Evolutionary conservation across 495 filamentous ascomycete species (phyloP).

Genomic region (Wilcoxina mikolae): DNA sequence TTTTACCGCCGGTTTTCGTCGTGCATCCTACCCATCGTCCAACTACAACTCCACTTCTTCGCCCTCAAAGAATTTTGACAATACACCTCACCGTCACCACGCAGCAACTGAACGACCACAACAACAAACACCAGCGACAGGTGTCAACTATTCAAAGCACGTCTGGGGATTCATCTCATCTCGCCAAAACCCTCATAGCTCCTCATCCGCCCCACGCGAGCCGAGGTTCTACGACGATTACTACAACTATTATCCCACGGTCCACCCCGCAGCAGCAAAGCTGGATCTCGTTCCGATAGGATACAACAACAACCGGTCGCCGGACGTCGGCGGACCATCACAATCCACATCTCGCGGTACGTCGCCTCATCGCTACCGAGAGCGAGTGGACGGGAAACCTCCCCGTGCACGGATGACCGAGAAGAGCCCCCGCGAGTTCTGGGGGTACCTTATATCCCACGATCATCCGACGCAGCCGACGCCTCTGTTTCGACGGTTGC

Average conservation of each 20-base stretch:
- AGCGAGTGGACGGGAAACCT: background rate
- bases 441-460: constrained; percentile 69
- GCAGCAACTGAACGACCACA: background rate
- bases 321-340: background rate
- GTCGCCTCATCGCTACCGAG: background rate
- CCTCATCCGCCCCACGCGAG: background rate
- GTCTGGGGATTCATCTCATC: background rate
- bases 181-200: background rate
- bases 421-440: constrained; percentile 37
- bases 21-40: background rate
- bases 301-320: background rate
- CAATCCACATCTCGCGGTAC: background rate
- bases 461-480: constrained; percentile 57
- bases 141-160: background rate
- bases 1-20: constrained; percentile 9
- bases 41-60: background rate
- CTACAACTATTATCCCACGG: background rate
- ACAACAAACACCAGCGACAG: background rate
- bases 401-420: constrained; percentile 5
- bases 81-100: background rate
- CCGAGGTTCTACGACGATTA: background rate
- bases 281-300: constrained; percentile 10
- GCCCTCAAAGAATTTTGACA: background rate
- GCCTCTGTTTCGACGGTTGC: constrained; percentile 53
- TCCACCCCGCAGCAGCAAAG: background rate